Evolutionary conservation across 768 basidiomycete species (phyloP).

Genomic region (Mycena sanguinolenta): DNA sequence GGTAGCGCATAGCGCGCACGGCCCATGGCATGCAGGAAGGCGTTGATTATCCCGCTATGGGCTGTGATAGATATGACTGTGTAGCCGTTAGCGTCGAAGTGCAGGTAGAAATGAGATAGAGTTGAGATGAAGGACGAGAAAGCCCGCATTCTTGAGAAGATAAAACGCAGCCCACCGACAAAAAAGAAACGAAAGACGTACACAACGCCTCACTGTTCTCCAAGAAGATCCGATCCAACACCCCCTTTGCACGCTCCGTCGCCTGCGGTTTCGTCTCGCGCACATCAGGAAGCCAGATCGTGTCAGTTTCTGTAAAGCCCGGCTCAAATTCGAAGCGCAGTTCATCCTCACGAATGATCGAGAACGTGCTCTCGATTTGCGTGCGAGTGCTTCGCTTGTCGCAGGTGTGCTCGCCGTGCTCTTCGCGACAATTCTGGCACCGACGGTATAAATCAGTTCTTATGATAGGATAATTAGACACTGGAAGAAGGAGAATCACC

Average conservation of each 20-base stretch:
- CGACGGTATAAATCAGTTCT: too few species aligned
- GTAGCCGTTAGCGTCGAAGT: not conserved
- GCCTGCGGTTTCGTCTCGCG: slow-evolving; percentile 67
- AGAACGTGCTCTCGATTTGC: slow-evolving; percentile 63
- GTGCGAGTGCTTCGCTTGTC: slow-evolving; percentile 69
- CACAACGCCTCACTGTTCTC: slow-evolving; percentile 58
- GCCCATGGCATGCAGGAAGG: not conserved
- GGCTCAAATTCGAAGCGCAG: slow-evolving; percentile 64
- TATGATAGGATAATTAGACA: too few species aligned
- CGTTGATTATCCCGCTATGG: not conserved
- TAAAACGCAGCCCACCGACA: not conserved
- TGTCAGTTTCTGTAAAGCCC: slow-evolving; percentile 73
- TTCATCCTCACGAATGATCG: slow-evolving; percentile 40
- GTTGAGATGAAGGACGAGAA: too few species aligned
- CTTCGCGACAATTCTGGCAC: slow-evolving; percentile 74
- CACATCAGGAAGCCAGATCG: slow-evolving; percentile 66
- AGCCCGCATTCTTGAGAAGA: too few species aligned
- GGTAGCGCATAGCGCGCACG: not conserved
- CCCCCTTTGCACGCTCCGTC: slow-evolving; percentile 59
- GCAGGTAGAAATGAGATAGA: not conserved
- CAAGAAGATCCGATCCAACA: slow-evolving; percentile 70
- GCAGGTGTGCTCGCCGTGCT: slow-evolving; percentile 77
- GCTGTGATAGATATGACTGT: not conserved
- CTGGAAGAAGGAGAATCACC: slow-evolving; percentile 49
- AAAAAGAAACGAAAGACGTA: slow-evolving; percentile 46